phyloP scores from a whole-genome alignment of 78 protist genomes.

The slime mould (Dictyostelium discoideum) region DNA sequence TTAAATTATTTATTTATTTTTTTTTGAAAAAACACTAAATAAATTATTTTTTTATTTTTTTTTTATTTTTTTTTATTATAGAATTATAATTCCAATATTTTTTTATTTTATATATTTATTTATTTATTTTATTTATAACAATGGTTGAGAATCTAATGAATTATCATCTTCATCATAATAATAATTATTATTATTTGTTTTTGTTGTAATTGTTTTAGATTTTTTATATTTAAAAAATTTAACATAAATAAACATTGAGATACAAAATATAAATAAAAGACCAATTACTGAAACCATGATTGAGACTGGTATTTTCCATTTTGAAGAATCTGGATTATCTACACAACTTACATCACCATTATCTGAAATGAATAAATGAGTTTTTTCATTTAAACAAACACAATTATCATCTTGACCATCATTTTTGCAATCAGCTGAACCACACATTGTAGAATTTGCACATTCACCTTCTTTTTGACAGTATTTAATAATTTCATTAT shows the following conservation, averaged over 20 bases:
- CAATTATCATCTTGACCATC: not conserved
- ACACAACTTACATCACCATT: not conserved
- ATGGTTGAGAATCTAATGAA: not conserved
- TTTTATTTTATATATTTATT: no score
- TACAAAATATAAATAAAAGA: not conserved
- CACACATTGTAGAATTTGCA: not conserved
- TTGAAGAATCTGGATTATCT: not conserved
- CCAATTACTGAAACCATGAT: not conserved
- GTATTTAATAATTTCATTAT: not conserved
- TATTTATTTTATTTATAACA: no score
- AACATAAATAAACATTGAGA: not conserved
- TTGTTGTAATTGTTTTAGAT: not conserved
- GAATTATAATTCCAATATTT: no score
- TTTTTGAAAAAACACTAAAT: no score
- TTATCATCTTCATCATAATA: not conserved
- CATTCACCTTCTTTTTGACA: not conserved
- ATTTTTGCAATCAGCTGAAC: not conserved
- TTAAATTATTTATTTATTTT: no score
- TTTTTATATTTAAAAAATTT: no score
- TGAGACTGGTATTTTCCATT: not conserved
- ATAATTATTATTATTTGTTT: no score
- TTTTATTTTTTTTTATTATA: no score
- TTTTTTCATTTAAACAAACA: not conserved
- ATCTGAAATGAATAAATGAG: not conserved
- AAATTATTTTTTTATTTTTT: no score